Evolutionary conservation across 306 rosid genomes (phyloP).

Genomic region (Citrullus colocynthis): DNA sequence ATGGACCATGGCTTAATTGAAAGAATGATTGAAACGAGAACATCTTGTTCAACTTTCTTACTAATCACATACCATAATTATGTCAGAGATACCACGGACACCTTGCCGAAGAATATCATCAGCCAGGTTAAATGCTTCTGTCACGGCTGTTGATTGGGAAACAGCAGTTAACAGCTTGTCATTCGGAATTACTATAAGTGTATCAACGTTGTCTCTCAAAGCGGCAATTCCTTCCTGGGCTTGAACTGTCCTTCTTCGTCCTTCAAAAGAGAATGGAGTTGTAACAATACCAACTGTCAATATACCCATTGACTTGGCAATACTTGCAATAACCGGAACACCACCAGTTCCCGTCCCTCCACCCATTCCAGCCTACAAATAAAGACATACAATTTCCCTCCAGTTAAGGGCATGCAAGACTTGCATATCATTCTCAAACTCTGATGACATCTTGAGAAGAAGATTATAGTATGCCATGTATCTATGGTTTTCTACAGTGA

Average conservation of each 20-base stretch:
- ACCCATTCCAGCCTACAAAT: conserved; percentile 93
- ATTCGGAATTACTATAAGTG: conserved; percentile 94
- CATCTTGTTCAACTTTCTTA: not conserved
- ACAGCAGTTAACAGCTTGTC: conserved; percentile 96
- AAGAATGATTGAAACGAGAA: not conserved
- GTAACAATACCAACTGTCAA: conserved; percentile 96
- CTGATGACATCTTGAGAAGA: not conserved
- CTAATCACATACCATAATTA: conserved; percentile 67
- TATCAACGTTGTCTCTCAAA: conserved; percentile 90
- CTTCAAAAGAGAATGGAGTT: conserved; percentile 96
- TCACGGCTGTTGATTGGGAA: conserved; percentile 90
- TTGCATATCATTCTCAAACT: not conserved
- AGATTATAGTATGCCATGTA: not conserved
- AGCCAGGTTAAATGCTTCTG: conserved; percentile 95
- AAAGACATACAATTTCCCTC: conserved; percentile 14
- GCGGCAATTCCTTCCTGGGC: conserved; percentile 99
- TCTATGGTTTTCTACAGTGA: not conserved
- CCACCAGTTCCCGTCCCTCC: conserved; percentile 99
- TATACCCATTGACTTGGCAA: conserved; percentile 95
- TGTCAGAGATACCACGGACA: conserved; percentile 99
- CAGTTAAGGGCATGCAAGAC: not conserved
- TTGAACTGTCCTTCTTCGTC: conserved; percentile 95
- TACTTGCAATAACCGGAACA: conserved; percentile 91
- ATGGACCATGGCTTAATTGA: not conserved
- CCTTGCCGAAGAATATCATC: conserved; percentile 99